Evolutionary conservation across 192 early-diverging fungal species (phyloP), one percentile per base, ranked within the genome.

Genomic region (Rhizoclosmatium globosum): DNA sequence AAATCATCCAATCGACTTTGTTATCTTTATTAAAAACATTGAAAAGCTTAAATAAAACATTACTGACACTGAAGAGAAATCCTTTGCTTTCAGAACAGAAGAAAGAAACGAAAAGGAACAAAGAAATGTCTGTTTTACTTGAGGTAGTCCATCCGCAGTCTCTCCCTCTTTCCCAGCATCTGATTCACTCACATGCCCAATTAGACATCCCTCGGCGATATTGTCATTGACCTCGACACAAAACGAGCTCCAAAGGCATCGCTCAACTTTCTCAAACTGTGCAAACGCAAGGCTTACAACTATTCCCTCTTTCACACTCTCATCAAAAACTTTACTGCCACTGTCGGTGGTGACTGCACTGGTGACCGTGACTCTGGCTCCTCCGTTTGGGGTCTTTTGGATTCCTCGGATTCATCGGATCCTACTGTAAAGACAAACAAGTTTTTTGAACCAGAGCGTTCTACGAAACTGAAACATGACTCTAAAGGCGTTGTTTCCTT

Each of bases 281-380:
- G 94, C 81, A 97, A 98, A 78, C 85, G 90, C 66, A 97, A 97
- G 76, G 92, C 92, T 76, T 96, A 94, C 83, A 96, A 97, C 86
- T 96, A 89, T 68, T 82, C 87, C 41, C 88, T 92, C 48, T 95
- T 95, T 72, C 90, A 94, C 82, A 93, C 93, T 81, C 90, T 97
- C 15, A 90, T 93, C 76, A 89, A 92, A 74, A 87, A 93, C 71
- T 96, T 95, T 73, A 92, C 92, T 86, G 90, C 90, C 0, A 92
- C 94, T 59, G 90, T 90, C 0, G 93, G 94, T 39, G 79, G 79
- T 15, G 93, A 95, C 84, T 92, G 91, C 13, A 87, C 87, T 0
- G 94, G 91, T 4, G 92, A 89, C 3, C 92, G 92, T 9, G 46
- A 65, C 44, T 38, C 48, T 9, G 70, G 70, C 53, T 21, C 44